Percentiles rank a stretch among this genome's conserved stretches.
Evolutionary conservation across 2,329 filamentous ascomycete species (phyloP).

Genomic region (Aspergillus pseudonomiae): DNA sequence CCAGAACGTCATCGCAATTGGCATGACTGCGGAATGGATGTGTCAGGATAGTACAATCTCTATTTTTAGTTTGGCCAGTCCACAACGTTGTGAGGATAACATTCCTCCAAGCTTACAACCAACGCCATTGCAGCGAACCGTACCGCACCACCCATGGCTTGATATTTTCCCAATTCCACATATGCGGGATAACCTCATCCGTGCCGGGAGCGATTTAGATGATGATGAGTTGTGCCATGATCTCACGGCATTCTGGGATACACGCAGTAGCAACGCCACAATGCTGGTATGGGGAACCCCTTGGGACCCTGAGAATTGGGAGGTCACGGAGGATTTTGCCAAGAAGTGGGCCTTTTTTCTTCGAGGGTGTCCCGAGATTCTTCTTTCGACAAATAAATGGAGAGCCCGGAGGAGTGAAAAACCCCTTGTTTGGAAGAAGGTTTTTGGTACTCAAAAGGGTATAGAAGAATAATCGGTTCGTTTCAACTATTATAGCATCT

Average conservation of each 20-base stretch:
- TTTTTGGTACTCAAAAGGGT: neutral
- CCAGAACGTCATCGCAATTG: neutral
- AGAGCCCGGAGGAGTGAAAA: neutral
- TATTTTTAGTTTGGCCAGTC: neutral
- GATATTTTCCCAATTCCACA: neutral
- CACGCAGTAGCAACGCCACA: conserved; percentile 17
- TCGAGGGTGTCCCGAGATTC: neutral
- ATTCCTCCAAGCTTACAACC: neutral
- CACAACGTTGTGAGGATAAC: neutral
- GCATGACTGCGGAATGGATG: neutral
- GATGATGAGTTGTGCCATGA: conserved; percentile 44
- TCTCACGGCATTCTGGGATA: conserved; percentile 32
- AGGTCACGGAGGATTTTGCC: conserved; percentile 41
- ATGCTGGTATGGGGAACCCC: conserved; percentile 44
- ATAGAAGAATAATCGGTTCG: neutral
- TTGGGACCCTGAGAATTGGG: conserved; percentile 40
- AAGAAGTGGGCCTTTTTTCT: conserved; percentile 33
- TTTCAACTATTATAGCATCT: neutral
- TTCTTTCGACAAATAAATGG: neutral
- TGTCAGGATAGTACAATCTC: neutral
- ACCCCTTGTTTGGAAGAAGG: neutral
- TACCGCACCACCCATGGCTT: neutral
- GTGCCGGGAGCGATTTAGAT: conserved; percentile 31
- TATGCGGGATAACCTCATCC: conserved; percentile 45
- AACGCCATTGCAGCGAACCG: neutral